Base-by-base conservation (phyloP, 768 basidiomycete species). In the Paxillus rubicundulus region DNA sequence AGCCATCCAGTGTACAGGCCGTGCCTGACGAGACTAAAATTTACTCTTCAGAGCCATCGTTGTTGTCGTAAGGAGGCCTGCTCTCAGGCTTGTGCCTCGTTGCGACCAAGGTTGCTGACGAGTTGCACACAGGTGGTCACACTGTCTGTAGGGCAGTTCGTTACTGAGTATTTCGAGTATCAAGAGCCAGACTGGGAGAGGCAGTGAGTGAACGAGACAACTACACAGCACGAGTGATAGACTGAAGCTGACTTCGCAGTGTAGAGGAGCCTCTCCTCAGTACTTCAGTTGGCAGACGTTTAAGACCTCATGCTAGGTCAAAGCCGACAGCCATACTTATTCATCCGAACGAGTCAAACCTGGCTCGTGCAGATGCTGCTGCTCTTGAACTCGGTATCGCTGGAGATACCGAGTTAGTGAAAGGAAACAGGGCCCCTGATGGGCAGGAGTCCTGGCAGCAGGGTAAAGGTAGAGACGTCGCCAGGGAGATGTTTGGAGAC, bases 351-450 rank as follows among this genome's bases (percentile, higher is more conserved):
- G 65, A 82, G 39, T 85, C 84, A 34, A 86, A 85, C 61, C 60
- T 85, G 55, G 84, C 83, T 6, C 82, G 85, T 33, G 85, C 85
- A 3, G 85, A 87, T 53, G 82, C 79, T 9, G 75, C 69, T n/a
- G 82, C 82, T 0, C 64, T 79, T 42, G 75, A 81, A 58, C 68
- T 84, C 30, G 85, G 82, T 20, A 54, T 84, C 16, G 66, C 66
- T 3, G 72, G 76, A 18, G 74, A 78, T 52, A 77, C 80, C 8
- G 79, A 82, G 33, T 70, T 71, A 20, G 79, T 78, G 5, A 67
- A 72, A 50, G 74, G 68, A 9, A 68, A 72, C 55, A 66, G 56
- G 33, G 72, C 70, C 40, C 54, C 64, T 5, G 63, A 67, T 17
- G 75, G 74, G 2, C 71, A 67, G 30, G 61, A 71, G 14, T 60